These are phyloP conservation scores for Tetrahymena malaccensis DNA, from an alignment of 73 alveolate species.

Conservation along the genomic window DNA sequence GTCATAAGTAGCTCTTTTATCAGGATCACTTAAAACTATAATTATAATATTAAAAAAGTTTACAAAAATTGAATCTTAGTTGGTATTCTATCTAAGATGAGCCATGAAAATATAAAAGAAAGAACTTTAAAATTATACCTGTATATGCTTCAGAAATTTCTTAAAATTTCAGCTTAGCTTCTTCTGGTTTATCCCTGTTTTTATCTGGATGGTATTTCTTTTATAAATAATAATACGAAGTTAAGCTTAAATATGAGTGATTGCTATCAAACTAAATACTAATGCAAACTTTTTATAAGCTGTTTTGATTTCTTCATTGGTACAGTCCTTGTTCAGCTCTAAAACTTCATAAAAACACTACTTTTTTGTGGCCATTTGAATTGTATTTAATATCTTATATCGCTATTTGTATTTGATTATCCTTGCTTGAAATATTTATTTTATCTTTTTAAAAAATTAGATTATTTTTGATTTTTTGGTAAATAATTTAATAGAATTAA, in stretches of 20 bases:
- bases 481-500: not conserved
- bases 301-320: not conserved
- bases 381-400: not conserved
- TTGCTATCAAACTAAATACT: not conserved
- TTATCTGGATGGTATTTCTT: not conserved
- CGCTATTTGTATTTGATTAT: not conserved
- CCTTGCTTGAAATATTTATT: not conserved
- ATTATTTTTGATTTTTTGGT: not conserved
- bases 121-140: not conserved
- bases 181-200: not conserved
- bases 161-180: not conserved
- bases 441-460: not conserved
- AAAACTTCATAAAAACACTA: not conserved
- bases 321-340: not conserved
- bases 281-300: not conserved
- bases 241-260: not conserved
- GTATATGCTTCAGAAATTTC: not conserved
- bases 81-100: not conserved
- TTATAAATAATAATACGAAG: not conserved
- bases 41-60: not conserved
- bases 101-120: not conserved
- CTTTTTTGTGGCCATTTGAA: not conserved
- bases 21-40: not conserved
- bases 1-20: not conserved
- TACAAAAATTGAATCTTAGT: not conserved